Conservation (phyloP, 768 basidiomycete genomes). For the Pilatotrama ljubarskyi region DNA sequence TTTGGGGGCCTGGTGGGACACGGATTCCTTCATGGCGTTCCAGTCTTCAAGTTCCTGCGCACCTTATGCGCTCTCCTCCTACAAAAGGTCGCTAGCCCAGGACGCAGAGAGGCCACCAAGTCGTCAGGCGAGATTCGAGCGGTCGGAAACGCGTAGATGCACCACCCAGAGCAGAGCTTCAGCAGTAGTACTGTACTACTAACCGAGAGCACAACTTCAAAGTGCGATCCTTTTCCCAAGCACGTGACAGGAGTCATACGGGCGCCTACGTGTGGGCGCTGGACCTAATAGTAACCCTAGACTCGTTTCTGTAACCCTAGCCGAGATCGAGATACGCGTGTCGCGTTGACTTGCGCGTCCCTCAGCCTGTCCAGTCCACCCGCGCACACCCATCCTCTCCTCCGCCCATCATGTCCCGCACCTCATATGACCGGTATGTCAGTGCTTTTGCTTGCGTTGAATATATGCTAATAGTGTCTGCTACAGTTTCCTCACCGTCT, state of each 20-base stretch:
- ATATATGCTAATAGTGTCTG: not conserved
- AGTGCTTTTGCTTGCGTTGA: not conserved
- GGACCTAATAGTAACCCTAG: constrained; percentile 1
- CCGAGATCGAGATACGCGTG: constrained; percentile 21
- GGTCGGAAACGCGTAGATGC: not conserved
- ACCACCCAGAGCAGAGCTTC: not conserved
- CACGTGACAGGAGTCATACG: constrained; percentile 9
- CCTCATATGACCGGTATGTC: constrained; percentile 84
- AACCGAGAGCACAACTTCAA: not conserved
- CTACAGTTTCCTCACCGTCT: constrained; percentile 88
- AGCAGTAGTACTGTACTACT: not conserved
- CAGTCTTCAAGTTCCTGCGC: not conserved
- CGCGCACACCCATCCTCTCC: constrained; percentile 25
- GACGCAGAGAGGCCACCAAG: not conserved
- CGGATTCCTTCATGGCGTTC: constrained; percentile 71
- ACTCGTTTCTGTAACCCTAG: constrained; percentile 1
- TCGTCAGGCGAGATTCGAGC: not conserved
- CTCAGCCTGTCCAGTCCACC: constrained; percentile 36
- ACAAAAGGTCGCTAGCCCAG: not conserved
- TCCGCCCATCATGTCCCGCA: constrained; percentile 74
- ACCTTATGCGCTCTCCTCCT: not conserved
- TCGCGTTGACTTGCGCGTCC: constrained; percentile 59
- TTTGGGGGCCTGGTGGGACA: constrained; percentile 78
- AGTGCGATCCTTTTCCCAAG: not conserved
- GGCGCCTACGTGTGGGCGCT: not conserved